Evolutionary conservation across 345 rosid genomes (phyloP), one percentile per base, ranked within the genome.

Genomic region (Clarkia xantiana): DNA sequence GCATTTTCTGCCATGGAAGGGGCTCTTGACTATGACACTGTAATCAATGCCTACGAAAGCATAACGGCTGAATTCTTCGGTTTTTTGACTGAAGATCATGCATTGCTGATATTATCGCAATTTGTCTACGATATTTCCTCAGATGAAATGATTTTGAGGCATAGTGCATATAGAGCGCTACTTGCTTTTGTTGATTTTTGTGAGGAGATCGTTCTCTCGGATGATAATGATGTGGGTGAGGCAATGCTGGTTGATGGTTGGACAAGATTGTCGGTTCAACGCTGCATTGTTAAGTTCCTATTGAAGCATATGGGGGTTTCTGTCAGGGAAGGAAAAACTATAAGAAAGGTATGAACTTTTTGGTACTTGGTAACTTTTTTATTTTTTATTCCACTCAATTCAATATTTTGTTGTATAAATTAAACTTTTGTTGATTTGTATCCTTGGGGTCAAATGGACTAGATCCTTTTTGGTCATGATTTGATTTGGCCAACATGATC

Each of bases 11-110:
- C 71, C 46, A 51, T 65, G 58, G 97, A 90, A 67, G 94, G 65
- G 44, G 94, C 68, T 55, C 87, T 86, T 61, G 98, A 91, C 76
- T 86, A 77, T 63, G 96, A 86, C 45, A 57, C 58, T 43, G 66
- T 90, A 44, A 55, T 68, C 55, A 61, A 55, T 63, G 84, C 96
- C 44, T 86, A 86, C 66, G 83, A 61, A 62, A 76, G 67, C 61
- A 78, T 91, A 62, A 53, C 64, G 42, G 47, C 62, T 36, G 70
- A 64, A 49, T 73, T 75, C 55, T 91, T 86, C 67, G 25, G 19
- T 39, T 64, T 73, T 46, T 40, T 73, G 29, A 65, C 61, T 16
- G 78, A 65, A 71, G 85, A 80, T 62, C 82, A 83, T 17, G 70
- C 76, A 6, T 56, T 73, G 58, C 65, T 80, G 53, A 56, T 91